These are phyloP conservation scores for Hydnum rufescens DNA, from an alignment of 768 basidiomycete genomes.

Conservation along the genomic window DNA sequence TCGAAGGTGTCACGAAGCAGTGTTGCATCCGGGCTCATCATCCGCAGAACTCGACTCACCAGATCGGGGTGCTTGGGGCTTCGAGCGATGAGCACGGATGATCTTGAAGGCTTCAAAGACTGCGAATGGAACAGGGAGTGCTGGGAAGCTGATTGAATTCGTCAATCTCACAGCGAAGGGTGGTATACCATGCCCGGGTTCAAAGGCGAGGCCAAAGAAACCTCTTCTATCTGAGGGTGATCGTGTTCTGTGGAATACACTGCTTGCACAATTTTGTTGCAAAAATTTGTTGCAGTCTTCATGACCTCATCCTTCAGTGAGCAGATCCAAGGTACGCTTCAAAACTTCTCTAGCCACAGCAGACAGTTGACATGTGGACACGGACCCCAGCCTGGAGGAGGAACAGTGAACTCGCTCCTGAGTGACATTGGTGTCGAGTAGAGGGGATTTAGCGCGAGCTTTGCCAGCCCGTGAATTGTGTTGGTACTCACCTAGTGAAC, in stretches of 20 bases:
- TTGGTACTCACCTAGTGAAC: background rate
- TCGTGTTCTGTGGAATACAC: too few species aligned
- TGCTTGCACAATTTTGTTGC: too few species aligned
- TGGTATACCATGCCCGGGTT: background rate
- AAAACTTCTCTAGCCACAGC: too few species aligned
- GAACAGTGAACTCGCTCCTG: too few species aligned
- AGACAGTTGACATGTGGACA: too few species aligned
- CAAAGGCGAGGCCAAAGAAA: too few species aligned
- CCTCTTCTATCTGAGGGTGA: too few species aligned
- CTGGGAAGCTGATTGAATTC: background rate
- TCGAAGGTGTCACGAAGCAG: background rate
- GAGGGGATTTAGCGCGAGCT: background rate
- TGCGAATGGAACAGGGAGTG: background rate
- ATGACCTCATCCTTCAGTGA: too few species aligned
- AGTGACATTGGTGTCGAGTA: too few species aligned
- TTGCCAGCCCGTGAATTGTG: background rate
- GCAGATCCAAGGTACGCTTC: too few species aligned
- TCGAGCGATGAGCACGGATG: background rate
- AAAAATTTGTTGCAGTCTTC: too few species aligned
- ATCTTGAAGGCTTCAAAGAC: background rate
- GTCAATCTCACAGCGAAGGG: background rate
- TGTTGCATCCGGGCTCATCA: background rate
- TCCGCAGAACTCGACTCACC: background rate
- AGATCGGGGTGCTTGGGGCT: constrained; percentile 2
- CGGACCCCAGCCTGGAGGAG: too few species aligned